These are phyloP conservation scores for Ogataea haglerorum DNA, from an alignment of 805 yeast genomes.

Conservation along the genomic window DNA sequence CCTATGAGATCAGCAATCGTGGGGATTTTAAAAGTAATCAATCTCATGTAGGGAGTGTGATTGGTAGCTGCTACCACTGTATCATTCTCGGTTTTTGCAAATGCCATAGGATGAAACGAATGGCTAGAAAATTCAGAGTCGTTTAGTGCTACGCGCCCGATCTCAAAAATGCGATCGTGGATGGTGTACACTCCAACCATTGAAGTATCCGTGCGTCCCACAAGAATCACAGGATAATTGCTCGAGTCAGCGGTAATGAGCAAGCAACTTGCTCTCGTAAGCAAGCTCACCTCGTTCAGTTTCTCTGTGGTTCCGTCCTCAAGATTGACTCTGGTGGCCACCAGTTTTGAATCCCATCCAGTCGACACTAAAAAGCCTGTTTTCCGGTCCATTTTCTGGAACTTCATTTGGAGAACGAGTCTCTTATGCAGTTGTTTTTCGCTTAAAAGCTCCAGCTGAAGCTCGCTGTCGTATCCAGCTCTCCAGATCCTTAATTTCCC, in stretches of 20 bases:
- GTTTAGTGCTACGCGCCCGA: constrained; percentile 55
- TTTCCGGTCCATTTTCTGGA: constrained; percentile 9
- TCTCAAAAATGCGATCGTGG: constrained; percentile 29
- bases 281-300: constrained; percentile 34
- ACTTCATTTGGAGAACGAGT: constrained; percentile 26
- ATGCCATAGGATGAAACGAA: constrained; percentile 56
- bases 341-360: constrained; percentile 56
- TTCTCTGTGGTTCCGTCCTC: constrained; percentile 14
- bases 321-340: constrained; percentile 31
- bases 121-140: constrained; percentile 69
- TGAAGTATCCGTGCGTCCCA: constrained; percentile 61
- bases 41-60: constrained; percentile 72
- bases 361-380: constrained; percentile 45
- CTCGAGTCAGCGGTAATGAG: constrained; percentile 28
- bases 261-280: constrained; percentile 52
- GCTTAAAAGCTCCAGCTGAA: constrained; percentile 5
- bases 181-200: constrained; percentile 44
- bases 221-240: constrained; percentile 39
- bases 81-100: constrained; percentile 30
- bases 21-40: constrained; percentile 53
- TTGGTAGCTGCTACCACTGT: constrained; percentile 66
- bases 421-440: constrained; percentile 30
- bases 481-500: constrained; percentile 24
- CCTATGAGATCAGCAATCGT: constrained; percentile 19
- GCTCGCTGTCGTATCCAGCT: constrained; percentile 1